Base-by-base conservation (phyloP, 306 rosid species). In the Cajanus cajan region DNA sequence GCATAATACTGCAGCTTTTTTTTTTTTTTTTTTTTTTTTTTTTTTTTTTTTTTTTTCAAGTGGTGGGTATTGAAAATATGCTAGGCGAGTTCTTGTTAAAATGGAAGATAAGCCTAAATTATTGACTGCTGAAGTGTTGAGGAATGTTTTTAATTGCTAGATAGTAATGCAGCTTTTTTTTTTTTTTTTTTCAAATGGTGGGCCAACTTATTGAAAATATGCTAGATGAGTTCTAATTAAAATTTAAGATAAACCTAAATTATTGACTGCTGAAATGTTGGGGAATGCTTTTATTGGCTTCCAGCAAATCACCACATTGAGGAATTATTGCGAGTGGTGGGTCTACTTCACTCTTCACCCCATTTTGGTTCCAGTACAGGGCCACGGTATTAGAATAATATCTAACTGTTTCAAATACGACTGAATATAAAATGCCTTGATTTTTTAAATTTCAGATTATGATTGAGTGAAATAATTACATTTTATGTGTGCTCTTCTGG, bases 381-480 rank as follows among this genome's bases (percentile, higher is more conserved):
- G 39, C 8, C 13, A 45, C 15, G 14, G 4, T 5, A 9, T 48
- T 24, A 31, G 61, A 10, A 33, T 41, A 43, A 36, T n/a, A 45
- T 47, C 12, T 34, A 14, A 13, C 69, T 75, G 47, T 68, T 74
- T 22, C 77, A 75, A 41, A 40, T 52, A 67, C n/a, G 43, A 34
- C 7, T 21, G 48, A 81, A 34, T 4, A 68, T 47, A 10, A 44
- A 43, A 22, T 44, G 79, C 47, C 31, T 51, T 40, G 14, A 11
- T 13, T 73, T 64, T 14, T 52, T 0, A 51, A 25, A 40, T 43
- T 52, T 64, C 41, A 54, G 12, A 13, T 3, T 4, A 48, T 6
- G n/a, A 10, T 44, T 7, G 1, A 74, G 36, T 66, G 63, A 21
- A 58, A 19, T 58, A 33, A 14, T 39, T 39, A 25, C n/a, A 28